Base-by-base conservation (phyloP, 306 rosid genomes). In the Abrus precatorius region DNA sequence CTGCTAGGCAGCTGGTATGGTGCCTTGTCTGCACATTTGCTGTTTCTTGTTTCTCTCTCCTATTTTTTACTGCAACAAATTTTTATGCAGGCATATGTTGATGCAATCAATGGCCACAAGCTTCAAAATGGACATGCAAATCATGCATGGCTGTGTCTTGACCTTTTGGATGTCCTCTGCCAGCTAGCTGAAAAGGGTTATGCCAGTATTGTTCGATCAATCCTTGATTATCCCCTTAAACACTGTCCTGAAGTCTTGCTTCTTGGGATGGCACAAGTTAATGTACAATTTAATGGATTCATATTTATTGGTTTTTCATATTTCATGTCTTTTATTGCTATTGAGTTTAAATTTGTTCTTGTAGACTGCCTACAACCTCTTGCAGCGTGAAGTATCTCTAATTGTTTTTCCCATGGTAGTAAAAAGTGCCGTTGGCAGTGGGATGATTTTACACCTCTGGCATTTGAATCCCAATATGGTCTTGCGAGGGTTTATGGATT, bases 121-220 rank as follows among this genome's bases (percentile, higher is more conserved):
- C 92, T 92, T 87, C 97, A 92, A 81, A 82, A 79, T 84, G 97
- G 92, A 85, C 93, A 80, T 82, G 86, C 90, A 80, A 92, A 96
- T 90, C 94, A 96, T 84, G 97, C 97, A 14, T 96, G 99, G 99
- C 79, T 87, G 83, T 90, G 97, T 73, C 88, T 96, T 72, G 97
- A 93, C 66, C 90, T 96, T 72, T 83, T 96, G 85, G 95, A 89
- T 48, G 87, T 88, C 62, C 83, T 96, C 44, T 96, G 99, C 82
- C 91, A 85, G 87, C 86, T 96, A 68, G 93, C 99, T 69, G 99
- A 96, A 90, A 89, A 88, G 85, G 99, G 99, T 81, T 92, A 93
- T 85, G 98, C 98, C 76, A 81, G 84, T 87, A 78, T 88, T 60
- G 97, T 93, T 84, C 93, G 93, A 73, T 83, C 91, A 11, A 86